Evolutionary conservation across 179 eudicot species (phyloP).

Genomic region (Spergularia azorica): DNA sequence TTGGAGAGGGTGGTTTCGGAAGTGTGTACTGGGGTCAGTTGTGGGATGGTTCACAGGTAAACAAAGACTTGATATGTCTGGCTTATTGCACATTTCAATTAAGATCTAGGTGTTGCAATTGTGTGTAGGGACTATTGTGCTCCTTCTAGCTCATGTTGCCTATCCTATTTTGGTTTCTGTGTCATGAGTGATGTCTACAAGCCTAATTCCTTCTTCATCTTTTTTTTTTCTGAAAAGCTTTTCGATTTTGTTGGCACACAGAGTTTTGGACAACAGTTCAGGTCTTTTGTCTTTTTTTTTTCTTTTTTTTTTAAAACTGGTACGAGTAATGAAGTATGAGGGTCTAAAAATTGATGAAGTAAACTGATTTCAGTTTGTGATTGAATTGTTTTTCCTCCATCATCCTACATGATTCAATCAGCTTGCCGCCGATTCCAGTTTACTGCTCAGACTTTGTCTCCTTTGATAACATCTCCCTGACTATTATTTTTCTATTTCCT

Average conservation of each 20-base stretch:
- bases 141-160: neutral
- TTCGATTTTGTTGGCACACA: neutral
- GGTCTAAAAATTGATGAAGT: neutral
- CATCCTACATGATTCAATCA: neutral
- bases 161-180: neutral
- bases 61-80: neutral
- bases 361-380: neutral
- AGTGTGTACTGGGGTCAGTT: slow-evolving; percentile 99
- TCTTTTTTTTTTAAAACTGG: neutral
- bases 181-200: neutral
- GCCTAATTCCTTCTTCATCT: neutral
- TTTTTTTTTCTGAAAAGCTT: neutral
- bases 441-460: neutral
- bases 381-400: neutral
- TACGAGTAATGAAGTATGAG: neutral
- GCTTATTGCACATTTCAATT: slow-evolving; percentile 2
- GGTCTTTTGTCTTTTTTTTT: no score
- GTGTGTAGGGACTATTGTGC: neutral
- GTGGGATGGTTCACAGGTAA: slow-evolving; percentile 98
- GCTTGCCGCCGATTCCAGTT: neutral
- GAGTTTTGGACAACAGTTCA: neutral
- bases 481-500: neutral
- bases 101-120: neutral
- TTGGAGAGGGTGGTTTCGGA: slow-evolving; percentile 94
- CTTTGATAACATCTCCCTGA: neutral